Evolutionary conservation across 768 basidiomycete genomes (phyloP).

Genomic region (Paxillus involutus): DNA sequence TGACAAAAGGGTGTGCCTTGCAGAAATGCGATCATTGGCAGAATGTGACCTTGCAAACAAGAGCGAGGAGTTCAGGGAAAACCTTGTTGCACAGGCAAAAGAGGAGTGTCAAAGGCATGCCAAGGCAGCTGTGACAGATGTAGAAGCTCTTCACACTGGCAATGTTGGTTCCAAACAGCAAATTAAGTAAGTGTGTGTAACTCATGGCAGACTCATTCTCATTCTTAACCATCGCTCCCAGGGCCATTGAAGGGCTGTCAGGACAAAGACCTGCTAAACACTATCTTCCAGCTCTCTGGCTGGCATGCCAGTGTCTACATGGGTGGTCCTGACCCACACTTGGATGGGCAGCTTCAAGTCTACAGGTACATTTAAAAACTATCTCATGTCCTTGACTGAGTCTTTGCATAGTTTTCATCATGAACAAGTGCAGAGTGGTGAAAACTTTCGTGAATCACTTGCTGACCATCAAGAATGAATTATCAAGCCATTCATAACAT

Average conservation of each 20-base stretch:
- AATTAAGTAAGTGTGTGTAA: not conserved
- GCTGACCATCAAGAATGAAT: not conserved
- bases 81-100: no score
- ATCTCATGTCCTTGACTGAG: no score
- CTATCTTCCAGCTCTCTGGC: not conserved
- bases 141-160: no score
- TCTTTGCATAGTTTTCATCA: not conserved
- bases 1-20: no score
- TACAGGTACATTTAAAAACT: not conserved
- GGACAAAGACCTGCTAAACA: not conserved
- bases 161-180: not conserved
- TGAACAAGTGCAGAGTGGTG: not conserved
- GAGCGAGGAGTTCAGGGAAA: no score
- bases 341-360: not conserved
- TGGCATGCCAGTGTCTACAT: not conserved
- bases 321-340: not conserved
- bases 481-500: not conserved
- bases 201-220: not conserved
- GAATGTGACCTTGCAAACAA: no score
- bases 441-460: not conserved
- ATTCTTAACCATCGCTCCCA: not conserved
- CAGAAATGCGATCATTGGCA: no score
- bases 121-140: no score
- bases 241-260: constrained; percentile 17
- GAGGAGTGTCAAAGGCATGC: no score